Evolutionary conservation across 306 rosid genomes (phyloP).

Genomic region (Vachellia collinsii): DNA sequence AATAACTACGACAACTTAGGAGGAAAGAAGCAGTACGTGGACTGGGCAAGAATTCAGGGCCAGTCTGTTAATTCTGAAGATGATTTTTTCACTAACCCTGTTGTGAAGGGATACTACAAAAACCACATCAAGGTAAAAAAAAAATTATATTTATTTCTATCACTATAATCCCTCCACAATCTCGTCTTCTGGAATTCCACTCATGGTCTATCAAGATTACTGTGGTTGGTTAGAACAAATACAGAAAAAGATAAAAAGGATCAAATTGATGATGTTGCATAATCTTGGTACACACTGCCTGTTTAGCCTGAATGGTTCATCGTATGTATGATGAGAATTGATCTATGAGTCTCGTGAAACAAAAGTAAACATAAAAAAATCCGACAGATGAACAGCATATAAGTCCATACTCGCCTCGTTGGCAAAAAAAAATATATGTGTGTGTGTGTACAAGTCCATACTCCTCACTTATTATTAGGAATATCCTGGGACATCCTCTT

Average conservation of each 20-base stretch:
- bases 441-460: too few relatives aligned
- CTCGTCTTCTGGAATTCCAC: background rate
- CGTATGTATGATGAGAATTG: background rate
- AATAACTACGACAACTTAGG: constrained; percentile 75
- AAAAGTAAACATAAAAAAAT: too few relatives aligned
- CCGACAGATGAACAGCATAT: too few relatives aligned
- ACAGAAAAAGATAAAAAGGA: background rate
- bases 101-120: constrained; percentile 70
- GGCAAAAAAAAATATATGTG: too few relatives aligned
- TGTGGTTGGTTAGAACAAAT: background rate
- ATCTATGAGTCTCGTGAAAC: too few relatives aligned
- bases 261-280: background rate
- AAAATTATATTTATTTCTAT: background rate
- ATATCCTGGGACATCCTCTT: too few relatives aligned
- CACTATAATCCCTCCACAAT: background rate
- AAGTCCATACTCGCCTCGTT: too few relatives aligned
- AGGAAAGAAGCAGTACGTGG: constrained; percentile 90
- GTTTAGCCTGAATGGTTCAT: background rate
- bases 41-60: constrained; percentile 83
- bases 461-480: too few relatives aligned
- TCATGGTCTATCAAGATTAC: background rate
- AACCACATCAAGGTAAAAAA: constrained; percentile 72
- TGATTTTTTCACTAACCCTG: constrained; percentile 76
- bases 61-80: constrained; percentile 73
- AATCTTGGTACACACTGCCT: background rate